Conservation (phyloP, 345 rosid species). For the Syzygium jambos region DNA sequence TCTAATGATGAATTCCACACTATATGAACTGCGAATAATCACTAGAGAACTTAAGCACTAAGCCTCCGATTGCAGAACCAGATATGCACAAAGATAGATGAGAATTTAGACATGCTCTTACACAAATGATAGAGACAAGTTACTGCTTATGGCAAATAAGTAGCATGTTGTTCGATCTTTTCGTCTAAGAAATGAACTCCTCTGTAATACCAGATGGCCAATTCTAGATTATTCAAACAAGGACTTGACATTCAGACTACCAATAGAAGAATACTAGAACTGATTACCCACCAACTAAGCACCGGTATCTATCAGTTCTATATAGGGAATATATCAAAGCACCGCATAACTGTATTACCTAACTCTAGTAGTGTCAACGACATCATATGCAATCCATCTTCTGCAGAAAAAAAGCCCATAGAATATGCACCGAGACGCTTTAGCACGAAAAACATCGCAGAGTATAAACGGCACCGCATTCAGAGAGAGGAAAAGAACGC, state of each 20-base stretch:
- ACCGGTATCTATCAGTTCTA: neutral
- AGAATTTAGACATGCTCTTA: neutral
- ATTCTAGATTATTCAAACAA: neutral
- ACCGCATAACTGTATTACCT: neutral
- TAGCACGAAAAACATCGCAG: neutral
- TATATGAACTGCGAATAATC: neutral
- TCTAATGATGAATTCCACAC: neutral
- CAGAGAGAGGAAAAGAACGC: neutral
- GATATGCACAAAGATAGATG: neutral
- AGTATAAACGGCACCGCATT: neutral
- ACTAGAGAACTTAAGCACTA: neutral
- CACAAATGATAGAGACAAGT: neutral
- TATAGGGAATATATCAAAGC: neutral
- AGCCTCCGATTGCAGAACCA: neutral
- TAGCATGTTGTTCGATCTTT: neutral
- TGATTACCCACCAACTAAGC: neutral
- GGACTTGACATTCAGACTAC: neutral
- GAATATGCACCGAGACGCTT: neutral
- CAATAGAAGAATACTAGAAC: rapidly evolving
- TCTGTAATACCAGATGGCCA: neutral
- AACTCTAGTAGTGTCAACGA: neutral
- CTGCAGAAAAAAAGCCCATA: neutral
- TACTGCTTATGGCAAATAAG: neutral
- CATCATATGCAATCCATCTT: neutral
- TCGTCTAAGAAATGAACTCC: neutral